Base-by-base conservation (phyloP, 2,329 filamentous ascomycete genomes). In the Alternaria sp. region DNA sequence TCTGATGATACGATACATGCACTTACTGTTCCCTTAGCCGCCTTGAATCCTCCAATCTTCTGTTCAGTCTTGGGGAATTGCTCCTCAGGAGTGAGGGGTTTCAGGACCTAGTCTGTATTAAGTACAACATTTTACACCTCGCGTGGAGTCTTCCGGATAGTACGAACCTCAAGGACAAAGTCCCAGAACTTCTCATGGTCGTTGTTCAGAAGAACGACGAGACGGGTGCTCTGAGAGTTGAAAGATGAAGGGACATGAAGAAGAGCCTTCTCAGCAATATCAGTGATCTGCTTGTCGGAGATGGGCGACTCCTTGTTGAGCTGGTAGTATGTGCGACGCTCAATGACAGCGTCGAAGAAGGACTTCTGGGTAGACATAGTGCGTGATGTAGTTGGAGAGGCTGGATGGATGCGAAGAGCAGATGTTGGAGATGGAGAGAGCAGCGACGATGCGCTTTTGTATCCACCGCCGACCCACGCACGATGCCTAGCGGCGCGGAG, bases 121-220 rank as follows among this genome's bases (percentile, higher is more conserved):
- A 11, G 36, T 40, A 40, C 36, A 17, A 40, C 36, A 40, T 10
- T 40, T 9, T 40, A 40, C 36, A 40, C 36, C 36, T 40, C 36
- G 36, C 36, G 10, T 40, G 15, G 36, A 40, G 36, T 40, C 36
- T 9, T 40, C n/a, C 36, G 5, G 36, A 40, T 17, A 40, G 36
- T 40, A 40, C 36, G 36, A 40, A 86, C 82, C 26, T 90, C 88
- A 64, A 84, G 81, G 59, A 89, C 86, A 63, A 93, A 85, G 78
- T 93, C 90, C 95, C 94, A 97, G 72, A 97, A 88, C 83, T 91
- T 91, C 73, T 93, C 89, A 84, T 97, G 94, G 81, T 97, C 91
- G 66, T 87, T 87, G 74, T 91, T 90, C 75, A 96, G 86, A 58
- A 97, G 88, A 55, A 97, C 87, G 51, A 97, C 87, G 62, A 91